Base-by-base conservation (phyloP, 306 rosid genomes). In the Ceratonia siliqua region DNA sequence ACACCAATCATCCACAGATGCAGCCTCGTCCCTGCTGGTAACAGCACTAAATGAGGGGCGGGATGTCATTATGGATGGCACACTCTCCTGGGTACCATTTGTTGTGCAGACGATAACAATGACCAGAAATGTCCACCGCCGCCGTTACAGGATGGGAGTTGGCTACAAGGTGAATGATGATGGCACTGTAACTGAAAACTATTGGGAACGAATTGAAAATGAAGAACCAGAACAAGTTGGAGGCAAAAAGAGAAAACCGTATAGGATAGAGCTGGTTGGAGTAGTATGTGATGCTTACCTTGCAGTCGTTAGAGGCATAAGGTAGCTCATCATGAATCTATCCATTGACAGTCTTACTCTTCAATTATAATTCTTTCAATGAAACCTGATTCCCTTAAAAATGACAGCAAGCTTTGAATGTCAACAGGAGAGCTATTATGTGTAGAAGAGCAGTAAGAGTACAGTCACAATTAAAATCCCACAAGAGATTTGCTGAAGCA, bases 241-340 rank as follows among this genome's bases (percentile, higher is more conserved):
- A 39, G 98, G 90, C 36, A 92, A 85, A 73, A 92, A 42, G 82
- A 92, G 99, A 82, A 95, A 86, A 84, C 97, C 99, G 42, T 95
- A 95, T 81, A 85, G 99, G 81, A 87, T 95, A 82, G 98, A 95
- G 84, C 89, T 95, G 18, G 96, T 95, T 76, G 99, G 99, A 78
- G 93, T 92, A 74, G 93, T 95, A 11, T 95, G 99, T 54, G 99
- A 95, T 83, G 99, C 98, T 72, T 92, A 95, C 78, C 89, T 95
- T 53, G 99, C 99, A 50, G 99, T 90, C 52, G 78, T 89, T 63
- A 81, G 99, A 86, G 99, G 97, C 89, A 92, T 89, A 85, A 92
- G 98, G 99, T 95, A 70, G 10, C 14, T 85, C 71, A 27, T 61
- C 52, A 17, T 41, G n/a, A 20, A 20, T 46, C 48, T 73, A 67